A percentile compares a stretch with the other conserved stretches of the same genome.
These are phyloP conservation scores for Dactylonectria macrodidyma DNA, from an alignment of 2,329 filamentous ascomycete species.

Conservation along the genomic window DNA sequence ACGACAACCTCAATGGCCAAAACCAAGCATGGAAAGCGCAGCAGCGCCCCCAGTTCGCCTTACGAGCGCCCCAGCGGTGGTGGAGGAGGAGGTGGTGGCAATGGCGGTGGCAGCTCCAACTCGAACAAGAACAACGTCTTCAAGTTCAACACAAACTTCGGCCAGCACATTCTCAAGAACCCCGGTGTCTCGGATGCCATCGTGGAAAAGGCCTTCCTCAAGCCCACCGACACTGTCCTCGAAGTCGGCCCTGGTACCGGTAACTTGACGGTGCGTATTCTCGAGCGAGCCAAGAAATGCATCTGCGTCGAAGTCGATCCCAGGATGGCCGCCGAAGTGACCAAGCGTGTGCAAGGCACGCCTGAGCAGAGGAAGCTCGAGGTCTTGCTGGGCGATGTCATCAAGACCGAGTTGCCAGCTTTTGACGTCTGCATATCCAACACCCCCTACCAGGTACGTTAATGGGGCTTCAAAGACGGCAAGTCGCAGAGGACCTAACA, in stretches of 20 bases:
- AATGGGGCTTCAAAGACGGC: neutral
- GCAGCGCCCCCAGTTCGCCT: conserved; percentile 59
- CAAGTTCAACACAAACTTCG: conserved; percentile 95
- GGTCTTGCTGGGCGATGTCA: conserved; percentile 87
- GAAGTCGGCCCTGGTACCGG: conserved; percentile 94
- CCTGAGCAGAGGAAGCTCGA: conserved; percentile 88
- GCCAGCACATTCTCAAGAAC: conserved; percentile 93
- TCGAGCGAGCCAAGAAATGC: conserved; percentile 86
- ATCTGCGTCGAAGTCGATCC: conserved; percentile 95
- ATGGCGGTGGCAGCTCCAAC: conserved; percentile 34
- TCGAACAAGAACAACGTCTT: conserved; percentile 85
- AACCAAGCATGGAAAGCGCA: conserved; percentile 66
- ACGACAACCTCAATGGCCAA: conserved; percentile 64
- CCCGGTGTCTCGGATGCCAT: conserved; percentile 85
- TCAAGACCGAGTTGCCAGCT: conserved; percentile 83
- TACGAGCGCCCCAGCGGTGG: conserved; percentile 57
- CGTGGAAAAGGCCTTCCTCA: conserved; percentile 83
- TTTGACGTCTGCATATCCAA: conserved; percentile 88
- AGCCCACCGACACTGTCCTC: conserved; percentile 90
- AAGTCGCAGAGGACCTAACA: conserved; percentile 34
- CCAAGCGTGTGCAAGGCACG: conserved; percentile 92
- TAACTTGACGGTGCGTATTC: conserved; percentile 89
- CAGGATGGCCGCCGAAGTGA: conserved; percentile 95
- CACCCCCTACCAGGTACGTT: conserved; percentile 72
- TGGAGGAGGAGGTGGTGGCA: neutral